Percentiles rank a stretch among this genome's conserved stretches.
These are phyloP conservation scores for Gymnopilus dilepis DNA, from an alignment of 768 basidiomycete species.

Conservation along the genomic window DNA sequence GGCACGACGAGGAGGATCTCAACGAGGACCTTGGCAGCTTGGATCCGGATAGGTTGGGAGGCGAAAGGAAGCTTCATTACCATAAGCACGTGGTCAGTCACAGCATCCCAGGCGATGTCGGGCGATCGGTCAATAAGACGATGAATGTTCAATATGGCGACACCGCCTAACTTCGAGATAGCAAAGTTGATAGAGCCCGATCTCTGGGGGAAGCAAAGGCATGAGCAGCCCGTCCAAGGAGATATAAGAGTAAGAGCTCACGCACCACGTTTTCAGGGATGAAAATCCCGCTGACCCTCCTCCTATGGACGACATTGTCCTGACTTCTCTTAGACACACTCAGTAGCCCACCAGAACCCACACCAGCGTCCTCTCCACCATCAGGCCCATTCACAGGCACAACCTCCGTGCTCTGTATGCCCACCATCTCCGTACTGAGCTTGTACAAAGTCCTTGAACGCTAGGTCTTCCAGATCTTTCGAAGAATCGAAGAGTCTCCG, in stretches of 20 bases:
- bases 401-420: slow-evolving; percentile 69
- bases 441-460: slow-evolving; percentile 90
- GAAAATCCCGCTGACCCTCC: slow-evolving; percentile 89
- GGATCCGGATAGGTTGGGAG: slow-evolving; percentile 80
- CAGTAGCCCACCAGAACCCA: slow-evolving; percentile 26
- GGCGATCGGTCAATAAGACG: slow-evolving; percentile 85
- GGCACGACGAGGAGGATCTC: slow-evolving; percentile 83
- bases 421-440: slow-evolving; percentile 91
- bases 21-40: slow-evolving; percentile 87
- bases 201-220: background rate
- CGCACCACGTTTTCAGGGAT: slow-evolving; percentile 78
- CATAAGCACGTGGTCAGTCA: slow-evolving; percentile 79
- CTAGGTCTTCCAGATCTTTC: slow-evolving; percentile 79
- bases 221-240: background rate
- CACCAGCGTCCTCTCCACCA: slow-evolving; percentile 42
- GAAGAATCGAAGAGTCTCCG: slow-evolving; percentile 88
- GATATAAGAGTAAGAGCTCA: background rate
- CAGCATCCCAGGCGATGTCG: slow-evolving; percentile 83
- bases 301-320: slow-evolving; percentile 51
- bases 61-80: slow-evolving; percentile 73
- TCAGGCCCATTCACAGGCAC: slow-evolving; percentile 39
- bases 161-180: slow-evolving; percentile 82
- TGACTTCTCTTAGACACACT: slow-evolving; percentile 30
- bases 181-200: slow-evolving; percentile 94
- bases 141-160: slow-evolving; percentile 83